Evolutionary conservation across 169 alveolate genomes (phyloP).

Genomic region (Cryptosporidium xiaoi): DNA sequence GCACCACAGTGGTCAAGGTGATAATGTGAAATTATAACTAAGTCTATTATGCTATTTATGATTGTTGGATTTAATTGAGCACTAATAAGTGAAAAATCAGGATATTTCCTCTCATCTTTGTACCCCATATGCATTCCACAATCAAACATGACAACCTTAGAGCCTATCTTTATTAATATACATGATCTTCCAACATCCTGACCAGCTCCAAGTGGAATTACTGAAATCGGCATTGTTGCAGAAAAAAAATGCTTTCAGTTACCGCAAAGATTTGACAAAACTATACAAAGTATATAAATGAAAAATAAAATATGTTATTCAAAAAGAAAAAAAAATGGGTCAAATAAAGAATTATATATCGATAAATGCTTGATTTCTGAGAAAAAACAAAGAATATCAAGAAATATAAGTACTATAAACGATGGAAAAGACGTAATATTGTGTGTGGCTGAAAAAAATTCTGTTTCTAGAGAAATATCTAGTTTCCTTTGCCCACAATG

Average conservation of each 20-base stretch:
- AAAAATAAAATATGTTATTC: not conserved
- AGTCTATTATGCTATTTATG: slow-evolving; percentile 84
- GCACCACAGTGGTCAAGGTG: slow-evolving; percentile 99
- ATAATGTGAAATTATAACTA: slow-evolving; percentile 95
- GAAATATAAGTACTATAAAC: not conserved
- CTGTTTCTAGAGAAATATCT: slow-evolving; percentile 84
- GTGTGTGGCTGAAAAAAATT: slow-evolving; percentile 87
- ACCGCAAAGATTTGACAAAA: not conserved
- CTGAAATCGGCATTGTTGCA: slow-evolving; percentile 52
- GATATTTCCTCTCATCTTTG: slow-evolving; percentile 93
- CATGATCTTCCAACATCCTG: slow-evolving; percentile 98
- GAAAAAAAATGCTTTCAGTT: not conserved
- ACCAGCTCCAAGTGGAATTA: slow-evolving; percentile 95
- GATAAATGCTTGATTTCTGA: not conserved
- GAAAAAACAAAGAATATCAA: not conserved
- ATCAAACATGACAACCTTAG: slow-evolving; percentile 94
- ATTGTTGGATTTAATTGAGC: slow-evolving; percentile 43
- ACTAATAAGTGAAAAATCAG: slow-evolving; percentile 87
- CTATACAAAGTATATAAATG: not conserved
- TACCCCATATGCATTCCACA: slow-evolving; percentile 97
- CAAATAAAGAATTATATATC: not conserved
- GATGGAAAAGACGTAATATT: slow-evolving; percentile 24
- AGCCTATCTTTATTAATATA: slow-evolving; percentile 91
- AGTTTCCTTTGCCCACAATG: slow-evolving; percentile 75
- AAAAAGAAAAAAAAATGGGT: not conserved